Evolutionary conservation across 2,329 filamentous ascomycete species (phyloP).

Genomic region (Epicoccum nigrum): DNA sequence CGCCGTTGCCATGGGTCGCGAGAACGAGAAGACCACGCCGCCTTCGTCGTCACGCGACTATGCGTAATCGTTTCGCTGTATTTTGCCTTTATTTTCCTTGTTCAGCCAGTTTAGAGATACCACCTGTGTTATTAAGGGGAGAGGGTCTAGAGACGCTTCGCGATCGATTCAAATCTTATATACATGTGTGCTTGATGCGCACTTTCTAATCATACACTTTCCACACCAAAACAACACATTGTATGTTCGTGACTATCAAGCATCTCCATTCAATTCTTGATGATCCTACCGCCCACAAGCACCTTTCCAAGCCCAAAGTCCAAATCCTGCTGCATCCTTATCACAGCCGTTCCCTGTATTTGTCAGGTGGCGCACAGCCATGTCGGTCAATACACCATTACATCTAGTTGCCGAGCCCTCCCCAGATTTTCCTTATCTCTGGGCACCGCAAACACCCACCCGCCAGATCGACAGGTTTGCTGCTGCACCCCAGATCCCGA

Average conservation of each 20-base stretch:
- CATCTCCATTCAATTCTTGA: not conserved
- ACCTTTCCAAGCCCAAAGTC: not conserved
- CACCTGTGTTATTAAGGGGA: slow-evolving; percentile 14
- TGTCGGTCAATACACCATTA: not conserved
- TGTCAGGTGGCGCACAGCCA: slow-evolving; percentile 1
- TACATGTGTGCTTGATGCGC: slow-evolving; percentile 13
- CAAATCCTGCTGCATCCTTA: not conserved
- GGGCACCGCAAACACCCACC: not conserved
- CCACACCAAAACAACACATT: not conserved
- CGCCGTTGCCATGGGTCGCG: slow-evolving; percentile 52
- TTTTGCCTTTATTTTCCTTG: slow-evolving; percentile 7
- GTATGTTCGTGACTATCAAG: not conserved
- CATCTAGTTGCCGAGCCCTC: not conserved
- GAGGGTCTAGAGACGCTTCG: slow-evolving; percentile 2
- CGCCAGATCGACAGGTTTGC: not conserved
- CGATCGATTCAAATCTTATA: slow-evolving; percentile 1
- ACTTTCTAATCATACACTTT: slow-evolving; percentile 11
- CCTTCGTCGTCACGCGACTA: slow-evolving; percentile 17
- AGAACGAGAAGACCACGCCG: slow-evolving; percentile 46
- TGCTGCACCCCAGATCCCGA: slow-evolving; percentile 1
- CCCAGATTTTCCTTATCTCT: slow-evolving; percentile 6
- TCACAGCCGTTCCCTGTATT: not conserved
- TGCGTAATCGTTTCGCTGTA: slow-evolving; percentile 6
- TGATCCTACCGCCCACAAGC: not conserved
- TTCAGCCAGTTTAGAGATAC: slow-evolving; percentile 20